These are phyloP conservation scores for Glycine tomentella DNA, from an alignment of 306 rosid species.

Conservation along the genomic window DNA sequence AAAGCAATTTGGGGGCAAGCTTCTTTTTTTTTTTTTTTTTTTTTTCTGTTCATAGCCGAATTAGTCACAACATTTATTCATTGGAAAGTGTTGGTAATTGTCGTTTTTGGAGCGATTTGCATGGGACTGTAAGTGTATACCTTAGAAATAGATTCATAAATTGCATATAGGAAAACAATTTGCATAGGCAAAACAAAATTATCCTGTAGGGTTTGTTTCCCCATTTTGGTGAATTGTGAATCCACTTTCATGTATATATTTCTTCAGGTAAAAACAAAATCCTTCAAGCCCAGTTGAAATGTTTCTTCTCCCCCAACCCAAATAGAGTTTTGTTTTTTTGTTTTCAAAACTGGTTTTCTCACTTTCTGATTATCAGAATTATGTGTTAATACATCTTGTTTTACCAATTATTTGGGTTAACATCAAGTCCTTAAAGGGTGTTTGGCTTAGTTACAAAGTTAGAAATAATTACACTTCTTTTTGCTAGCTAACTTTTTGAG, in stretches of 20 bases:
- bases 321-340: too few species aligned
- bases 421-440: not conserved
- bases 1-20: not conserved
- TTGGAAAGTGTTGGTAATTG: not conserved
- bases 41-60: conserved; percentile 14
- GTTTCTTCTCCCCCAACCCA: too few species aligned
- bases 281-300: not conserved
- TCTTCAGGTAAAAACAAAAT: not conserved
- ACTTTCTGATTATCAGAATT: too few species aligned
- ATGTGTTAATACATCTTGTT: too few species aligned
- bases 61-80: not conserved
- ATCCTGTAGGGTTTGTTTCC: conserved; percentile 3
- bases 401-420: not conserved
- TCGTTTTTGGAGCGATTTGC: conserved; percentile 3
- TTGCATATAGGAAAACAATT: conserved; percentile 3
- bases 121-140: conserved; percentile 4
- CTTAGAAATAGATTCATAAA: conserved; percentile 15
- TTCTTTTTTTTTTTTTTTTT: not conserved
- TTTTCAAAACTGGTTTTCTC: too few species aligned
- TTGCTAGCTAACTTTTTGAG: not conserved
- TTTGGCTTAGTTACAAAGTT: not conserved
- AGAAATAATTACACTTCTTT: not conserved
- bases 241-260: not conserved
- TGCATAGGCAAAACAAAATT: conserved; percentile 1
- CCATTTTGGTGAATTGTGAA: conserved; percentile 10